Evolutionary conservation across 108 stramenopile genomes (phyloP).

Genomic region (Skeletonema tropicum): DNA sequence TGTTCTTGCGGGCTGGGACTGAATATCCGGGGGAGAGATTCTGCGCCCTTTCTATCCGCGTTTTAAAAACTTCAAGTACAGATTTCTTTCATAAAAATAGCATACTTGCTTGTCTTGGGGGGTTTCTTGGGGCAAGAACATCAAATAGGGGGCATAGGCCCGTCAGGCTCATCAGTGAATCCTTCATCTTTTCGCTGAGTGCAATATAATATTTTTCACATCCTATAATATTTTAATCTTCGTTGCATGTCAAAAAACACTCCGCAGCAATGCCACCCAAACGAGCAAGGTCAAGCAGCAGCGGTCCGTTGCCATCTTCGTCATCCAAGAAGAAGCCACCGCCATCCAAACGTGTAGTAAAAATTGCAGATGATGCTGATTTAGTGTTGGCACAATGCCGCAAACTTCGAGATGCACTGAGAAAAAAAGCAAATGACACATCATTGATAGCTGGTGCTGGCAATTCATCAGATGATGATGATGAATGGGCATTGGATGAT

Average conservation of each 20-base stretch:
- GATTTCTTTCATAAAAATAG: too few species aligned
- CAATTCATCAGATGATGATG: constrained; percentile 2
- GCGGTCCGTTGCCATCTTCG: neutral
- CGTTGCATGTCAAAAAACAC: neutral
- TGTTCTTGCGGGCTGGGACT: neutral
- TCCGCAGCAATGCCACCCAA: neutral
- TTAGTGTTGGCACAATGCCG: constrained; percentile 73
- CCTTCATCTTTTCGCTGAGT: too few species aligned
- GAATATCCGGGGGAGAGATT: too few species aligned
- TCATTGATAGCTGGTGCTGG: neutral
- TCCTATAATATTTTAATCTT: too few species aligned
- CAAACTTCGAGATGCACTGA: constrained; percentile 54
- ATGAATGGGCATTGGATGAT: constrained; percentile 16
- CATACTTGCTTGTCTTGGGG: too few species aligned
- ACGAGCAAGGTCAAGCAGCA: neutral
- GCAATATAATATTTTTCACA: too few species aligned
- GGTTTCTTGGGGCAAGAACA: too few species aligned
- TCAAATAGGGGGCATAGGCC: too few species aligned
- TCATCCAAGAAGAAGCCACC: neutral
- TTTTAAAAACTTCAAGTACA: too few species aligned
- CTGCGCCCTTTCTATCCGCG: too few species aligned
- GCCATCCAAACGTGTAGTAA: constrained; percentile 29
- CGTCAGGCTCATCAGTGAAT: too few species aligned
- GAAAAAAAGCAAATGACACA: constrained; percentile 23
- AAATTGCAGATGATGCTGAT: constrained; percentile 74